Base-by-base conservation (phyloP, 2,329 filamentous ascomycete genomes). In the Mollisiaceae sp. region DNA sequence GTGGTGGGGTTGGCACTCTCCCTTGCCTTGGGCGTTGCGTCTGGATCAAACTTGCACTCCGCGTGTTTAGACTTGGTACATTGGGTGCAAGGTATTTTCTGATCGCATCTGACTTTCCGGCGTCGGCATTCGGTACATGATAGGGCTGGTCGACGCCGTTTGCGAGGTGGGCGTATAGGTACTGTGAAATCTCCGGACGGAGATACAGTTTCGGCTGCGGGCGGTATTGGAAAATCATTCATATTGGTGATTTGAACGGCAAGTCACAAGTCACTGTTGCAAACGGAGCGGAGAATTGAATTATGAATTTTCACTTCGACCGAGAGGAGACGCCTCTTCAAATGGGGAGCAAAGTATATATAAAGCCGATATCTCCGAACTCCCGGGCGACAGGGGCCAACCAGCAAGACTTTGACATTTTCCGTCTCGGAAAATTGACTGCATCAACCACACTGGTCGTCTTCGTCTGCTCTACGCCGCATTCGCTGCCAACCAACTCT, bases 51-150 rank as follows among this genome's bases (percentile, higher is more conserved):
- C 12, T 66, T 71, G 62, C 79, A 82, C 3, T 68, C 69, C 52
- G 70, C 68, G 54, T 73, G 75, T 22, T 73, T 72, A 1, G 73
- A 71, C 15, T 68, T 66, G 9, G 74, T 70, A 68, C 79, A 82
- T 65, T 77, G 78, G 14, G 68, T 63, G 66, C 80, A 82, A 4
- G 80, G 80, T 14, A 75, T 70, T 20, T 73, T 76, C 1, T 79
- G 74, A 66, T 82, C 78, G 65, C 81, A 82, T 60, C 79, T 81
- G 71, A 82, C 77, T 70, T 82, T 82, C 41, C 80, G 77, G n/a
- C 78, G 77, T n/a, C 81, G 75, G 69, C 81, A 83, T 65, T 79
- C 75, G 35, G 79, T 66, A 64, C 81, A 82, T 0, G 81, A 81
- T 35, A 80, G 67, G 4, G 79, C 78, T 41, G 73, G 73, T n/a